Evolutionary conservation across 768 basidiomycete species (phyloP).

Genomic region (Leccinum subgranulosum): DNA sequence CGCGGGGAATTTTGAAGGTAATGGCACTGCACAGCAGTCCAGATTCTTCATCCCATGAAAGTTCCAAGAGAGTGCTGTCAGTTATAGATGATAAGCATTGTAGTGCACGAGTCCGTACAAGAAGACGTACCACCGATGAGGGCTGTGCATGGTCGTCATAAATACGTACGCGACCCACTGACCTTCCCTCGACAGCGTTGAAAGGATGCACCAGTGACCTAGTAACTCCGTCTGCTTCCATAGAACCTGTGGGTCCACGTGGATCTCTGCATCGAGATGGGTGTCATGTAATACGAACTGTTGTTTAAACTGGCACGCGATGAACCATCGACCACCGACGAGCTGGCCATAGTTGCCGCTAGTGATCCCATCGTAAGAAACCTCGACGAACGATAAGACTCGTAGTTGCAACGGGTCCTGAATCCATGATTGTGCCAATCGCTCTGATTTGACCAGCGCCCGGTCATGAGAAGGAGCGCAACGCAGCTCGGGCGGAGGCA

Average conservation of each 20-base stretch:
- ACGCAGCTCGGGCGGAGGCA: not conserved
- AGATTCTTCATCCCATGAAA: no score
- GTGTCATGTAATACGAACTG: conserved; percentile 4
- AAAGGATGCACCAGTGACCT: not conserved
- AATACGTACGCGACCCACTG: not conserved
- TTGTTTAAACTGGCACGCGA: not conserved
- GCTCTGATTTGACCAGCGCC: not conserved
- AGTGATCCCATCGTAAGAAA: not conserved
- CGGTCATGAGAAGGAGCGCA: not conserved
- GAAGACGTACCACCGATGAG: no score
- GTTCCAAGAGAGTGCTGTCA: no score
- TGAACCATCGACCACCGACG: conserved; percentile 2
- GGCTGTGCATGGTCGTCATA: not conserved
- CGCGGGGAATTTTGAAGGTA: not conserved
- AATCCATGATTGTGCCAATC: not conserved
- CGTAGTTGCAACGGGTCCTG: not conserved
- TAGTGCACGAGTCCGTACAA: no score
- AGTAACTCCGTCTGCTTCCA: not conserved
- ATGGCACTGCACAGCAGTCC: not conserved
- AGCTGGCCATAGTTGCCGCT: not conserved
- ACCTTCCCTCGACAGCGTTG: not conserved
- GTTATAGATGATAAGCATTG: no score
- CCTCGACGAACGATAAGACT: not conserved
- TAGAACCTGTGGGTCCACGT: not conserved
- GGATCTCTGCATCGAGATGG: not conserved